A percentile compares a stretch with the other conserved stretches of the same genome.
phyloP scores from a whole-genome alignment of 225 moss, liverwort and hornwort genomes.

The Polytrichum commune region DNA sequence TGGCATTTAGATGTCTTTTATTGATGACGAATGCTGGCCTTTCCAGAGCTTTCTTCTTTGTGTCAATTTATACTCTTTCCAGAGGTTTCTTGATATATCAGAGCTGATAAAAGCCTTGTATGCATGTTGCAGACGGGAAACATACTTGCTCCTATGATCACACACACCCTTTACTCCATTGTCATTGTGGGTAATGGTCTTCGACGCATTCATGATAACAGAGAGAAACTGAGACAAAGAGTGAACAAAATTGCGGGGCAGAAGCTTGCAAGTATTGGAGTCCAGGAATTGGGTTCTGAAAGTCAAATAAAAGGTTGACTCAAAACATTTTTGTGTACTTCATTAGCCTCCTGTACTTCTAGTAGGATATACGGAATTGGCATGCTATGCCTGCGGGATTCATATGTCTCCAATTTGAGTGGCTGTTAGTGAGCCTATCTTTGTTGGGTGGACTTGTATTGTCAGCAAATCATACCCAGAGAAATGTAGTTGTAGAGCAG shows the following conservation, averaged over 20 bases:
- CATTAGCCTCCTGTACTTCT: neutral
- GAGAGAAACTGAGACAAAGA: slow-evolving; percentile 77
- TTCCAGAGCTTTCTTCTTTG: too few relatives aligned
- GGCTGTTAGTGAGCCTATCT: too few relatives aligned
- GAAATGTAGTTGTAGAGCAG: too few relatives aligned
- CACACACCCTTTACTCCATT: slow-evolving; percentile 76
- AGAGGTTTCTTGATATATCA: too few relatives aligned
- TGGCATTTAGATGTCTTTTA: too few relatives aligned
- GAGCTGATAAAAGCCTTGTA: too few relatives aligned
- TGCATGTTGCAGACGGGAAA: slow-evolving; percentile 60
- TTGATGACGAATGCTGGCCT: too few relatives aligned
- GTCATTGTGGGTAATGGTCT: slow-evolving; percentile 89
- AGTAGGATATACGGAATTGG: slow-evolving; percentile 5
- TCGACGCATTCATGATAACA: slow-evolving; percentile 73
- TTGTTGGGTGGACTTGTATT: too few relatives aligned
- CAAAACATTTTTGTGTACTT: slow-evolving; percentile 36
- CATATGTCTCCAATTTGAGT: slow-evolving; percentile 4
- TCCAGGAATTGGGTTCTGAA: slow-evolving; percentile 11
- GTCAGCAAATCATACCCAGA: too few relatives aligned
- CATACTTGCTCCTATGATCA: slow-evolving; percentile 89
- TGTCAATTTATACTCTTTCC: too few relatives aligned
- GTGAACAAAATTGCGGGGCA: slow-evolving; percentile 56
- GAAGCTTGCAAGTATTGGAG: slow-evolving; percentile 26
- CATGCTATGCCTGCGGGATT: neutral
- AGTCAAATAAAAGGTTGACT: slow-evolving; percentile 6